Evolutionary conservation across 169 alveolate species (phyloP), one percentile per base, ranked within the genome.

Genomic region (Eimeria nieschulzi): DNA sequence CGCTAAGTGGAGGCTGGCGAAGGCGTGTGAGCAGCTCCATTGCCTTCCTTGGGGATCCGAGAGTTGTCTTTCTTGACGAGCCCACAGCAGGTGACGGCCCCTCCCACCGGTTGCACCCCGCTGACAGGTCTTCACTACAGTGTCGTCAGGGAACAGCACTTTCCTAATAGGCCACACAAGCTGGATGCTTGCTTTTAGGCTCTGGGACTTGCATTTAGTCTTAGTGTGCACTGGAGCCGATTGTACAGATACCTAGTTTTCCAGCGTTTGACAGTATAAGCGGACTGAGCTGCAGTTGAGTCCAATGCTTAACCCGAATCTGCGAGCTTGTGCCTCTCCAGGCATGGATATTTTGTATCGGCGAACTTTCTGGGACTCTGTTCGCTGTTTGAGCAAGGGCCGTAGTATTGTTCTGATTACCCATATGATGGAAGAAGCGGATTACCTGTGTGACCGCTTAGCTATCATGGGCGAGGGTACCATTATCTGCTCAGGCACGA

Each of bases 341-440:
- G 99, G 98, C 21, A 96, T 97, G 97, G 99, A 97, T 87, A 95
- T 95, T 26, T 93, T 94, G 19, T 95, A 97, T 0, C 95, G 97
- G 75, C 95, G 98, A 73, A 92, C 93, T 26, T 93, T 96, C n/a
- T 97, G 97, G 97, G 97, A 46, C 39, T 55, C 83, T 21, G 73
- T 84, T 71, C 87, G 83, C 68, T 26, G 63, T 23, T 68, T 72
- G 71, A 71, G 90, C 90, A 25, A 39, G 46, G 39, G 90, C 12
- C 68, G 90, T 9, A 70, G 92, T 46, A 93, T 96, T 86, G 94
- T 96, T 23, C 91, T 96, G 82, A 95, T 97, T 13, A 96, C 98
- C 56, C 98, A 96, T 94, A 92, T 95, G 85, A 96, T 96, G 98
- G 98, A 96, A 76, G 98, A 96, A 88, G 98, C 98, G 39, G 98